Evolutionary conservation across 1,284 basidiomycete genomes (phyloP).

Genomic region (Tylopilus sp.): DNA sequence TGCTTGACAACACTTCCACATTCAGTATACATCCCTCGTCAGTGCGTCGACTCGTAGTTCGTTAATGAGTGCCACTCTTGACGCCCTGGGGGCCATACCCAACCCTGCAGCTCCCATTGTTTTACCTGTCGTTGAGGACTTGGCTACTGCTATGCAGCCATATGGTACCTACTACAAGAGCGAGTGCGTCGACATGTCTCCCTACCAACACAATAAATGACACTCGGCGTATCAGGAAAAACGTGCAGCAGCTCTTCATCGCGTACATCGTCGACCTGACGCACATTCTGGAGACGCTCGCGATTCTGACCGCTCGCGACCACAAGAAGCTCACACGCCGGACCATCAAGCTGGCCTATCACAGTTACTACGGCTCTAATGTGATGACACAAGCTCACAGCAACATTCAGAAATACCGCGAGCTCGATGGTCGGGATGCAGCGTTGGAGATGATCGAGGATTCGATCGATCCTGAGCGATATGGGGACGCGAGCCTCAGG

Average conservation of each 20-base stretch:
- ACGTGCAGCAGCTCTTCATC: background rate
- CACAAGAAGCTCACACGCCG: slow-evolving; percentile 3
- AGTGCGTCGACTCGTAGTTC: background rate
- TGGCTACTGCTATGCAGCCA: background rate
- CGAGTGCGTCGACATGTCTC: background rate
- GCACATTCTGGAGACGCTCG: slow-evolving; percentile 3
- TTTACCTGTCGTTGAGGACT: background rate
- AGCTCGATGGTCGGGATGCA: background rate
- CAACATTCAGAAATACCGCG: background rate
- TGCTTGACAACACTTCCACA: background rate
- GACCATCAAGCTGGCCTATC: background rate
- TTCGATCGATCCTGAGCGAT: slow-evolving; percentile 1
- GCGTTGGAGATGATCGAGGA: slow-evolving; percentile 3
- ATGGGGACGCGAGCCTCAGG: background rate
- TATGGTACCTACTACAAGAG: background rate
- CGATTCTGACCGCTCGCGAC: slow-evolving; percentile 1
- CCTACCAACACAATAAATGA: background rate
- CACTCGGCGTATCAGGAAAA: background rate
- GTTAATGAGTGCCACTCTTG: no score
- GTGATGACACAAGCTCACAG: background rate
- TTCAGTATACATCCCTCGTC: background rate
- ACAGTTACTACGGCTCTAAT: background rate
- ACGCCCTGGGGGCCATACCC: no score
- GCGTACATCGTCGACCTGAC: slow-evolving; percentile 4
- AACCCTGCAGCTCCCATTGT: background rate